phyloP scores from a whole-genome alignment of 495 filamentous ascomycete genomes.

The Lichina pygmaea region DNA sequence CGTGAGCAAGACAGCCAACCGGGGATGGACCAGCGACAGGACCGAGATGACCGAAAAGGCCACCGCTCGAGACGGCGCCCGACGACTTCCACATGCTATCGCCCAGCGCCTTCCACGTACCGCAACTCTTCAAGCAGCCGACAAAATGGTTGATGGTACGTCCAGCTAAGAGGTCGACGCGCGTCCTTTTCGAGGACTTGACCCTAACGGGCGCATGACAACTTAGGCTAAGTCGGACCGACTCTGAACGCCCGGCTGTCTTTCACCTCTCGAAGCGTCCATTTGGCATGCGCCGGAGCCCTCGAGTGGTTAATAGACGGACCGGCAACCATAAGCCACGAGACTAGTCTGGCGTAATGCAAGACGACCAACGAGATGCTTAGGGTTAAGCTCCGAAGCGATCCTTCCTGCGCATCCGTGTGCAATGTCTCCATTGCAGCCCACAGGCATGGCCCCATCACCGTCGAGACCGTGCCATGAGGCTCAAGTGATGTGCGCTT shows the following conservation, averaged over 20 bases:
- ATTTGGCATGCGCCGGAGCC: neutral
- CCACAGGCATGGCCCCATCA: slow-evolving; percentile 5
- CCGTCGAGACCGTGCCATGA: slow-evolving; percentile 19
- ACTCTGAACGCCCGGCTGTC: slow-evolving; percentile 18
- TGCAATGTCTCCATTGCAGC: slow-evolving; percentile 10
- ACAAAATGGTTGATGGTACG: slow-evolving; percentile 28
- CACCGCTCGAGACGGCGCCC: slow-evolving; percentile 8
- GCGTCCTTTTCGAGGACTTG: slow-evolving; percentile 33
- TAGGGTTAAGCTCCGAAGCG: slow-evolving; percentile 64
- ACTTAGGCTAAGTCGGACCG: slow-evolving; percentile 7
- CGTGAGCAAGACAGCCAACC: too few relatives aligned
- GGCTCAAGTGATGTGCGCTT: slow-evolving; percentile 13
- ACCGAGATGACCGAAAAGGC: slow-evolving; percentile 10
- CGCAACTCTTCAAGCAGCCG: slow-evolving; percentile 17
- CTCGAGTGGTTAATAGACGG: slow-evolving; percentile 15
- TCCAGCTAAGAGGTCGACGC: slow-evolving; percentile 34
- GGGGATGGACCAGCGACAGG: neutral
- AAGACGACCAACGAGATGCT: slow-evolving; percentile 27
- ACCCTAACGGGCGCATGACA: slow-evolving; percentile 34
- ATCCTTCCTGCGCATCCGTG: slow-evolving; percentile 19
- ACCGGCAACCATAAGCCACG: slow-evolving; percentile 21
- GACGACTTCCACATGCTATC: slow-evolving; percentile 12
- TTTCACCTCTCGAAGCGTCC: slow-evolving; percentile 11
- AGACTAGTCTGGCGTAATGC: slow-evolving; percentile 18
- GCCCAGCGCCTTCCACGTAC: slow-evolving; percentile 8